A percentile compares a stretch with the other conserved stretches of the same genome.
Evolutionary conservation across 805 yeast genomes (phyloP).

Genomic region (Alloascoidea hylecoeti): DNA sequence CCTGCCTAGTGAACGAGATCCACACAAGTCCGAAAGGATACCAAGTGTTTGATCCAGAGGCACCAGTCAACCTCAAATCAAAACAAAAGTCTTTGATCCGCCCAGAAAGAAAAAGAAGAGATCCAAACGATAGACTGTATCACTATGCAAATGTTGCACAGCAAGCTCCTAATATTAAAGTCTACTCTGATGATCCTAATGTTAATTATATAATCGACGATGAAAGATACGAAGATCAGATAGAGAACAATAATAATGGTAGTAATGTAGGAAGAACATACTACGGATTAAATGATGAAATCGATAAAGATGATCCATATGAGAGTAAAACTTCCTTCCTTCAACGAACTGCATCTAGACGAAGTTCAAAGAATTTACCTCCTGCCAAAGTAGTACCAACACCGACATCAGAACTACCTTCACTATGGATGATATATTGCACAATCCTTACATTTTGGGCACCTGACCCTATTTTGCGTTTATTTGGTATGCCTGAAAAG

Average conservation of each 20-base stretch:
- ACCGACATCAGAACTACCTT: no score
- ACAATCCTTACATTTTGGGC: slow-evolving; percentile 82
- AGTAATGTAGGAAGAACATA: slow-evolving; percentile 31
- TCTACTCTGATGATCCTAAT: slow-evolving; percentile 47
- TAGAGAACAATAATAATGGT: slow-evolving; percentile 3
- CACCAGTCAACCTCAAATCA: slow-evolving; percentile 13
- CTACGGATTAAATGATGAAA: slow-evolving; percentile 51
- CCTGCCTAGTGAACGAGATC: no score
- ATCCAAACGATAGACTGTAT: slow-evolving; percentile 59
- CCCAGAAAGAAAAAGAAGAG: slow-evolving; percentile 64
- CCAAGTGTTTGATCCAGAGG: slow-evolving; percentile 10
- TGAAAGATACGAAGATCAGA: slow-evolving; percentile 1
- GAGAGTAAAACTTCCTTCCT: slow-evolving; percentile 6
- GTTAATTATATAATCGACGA: background rate
- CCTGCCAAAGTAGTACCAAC: no score
- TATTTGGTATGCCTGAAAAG: slow-evolving; percentile 66
- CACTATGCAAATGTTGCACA: slow-evolving; percentile 76
- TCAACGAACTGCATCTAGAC: slow-evolving; percentile 7
- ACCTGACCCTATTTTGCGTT: slow-evolving; percentile 53
- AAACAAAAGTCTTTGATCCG: slow-evolving; percentile 64
- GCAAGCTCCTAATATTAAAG: slow-evolving; percentile 50
- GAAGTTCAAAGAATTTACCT: background rate
- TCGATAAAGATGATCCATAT: slow-evolving; percentile 9
- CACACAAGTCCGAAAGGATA: slow-evolving; percentile 5
- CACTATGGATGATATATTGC: slow-evolving; percentile 77